Percentiles rank a stretch among this genome's conserved stretches.
Conservation (phyloP, 495 filamentous ascomycete species). For the Parathielavia appendiculata region DNA sequence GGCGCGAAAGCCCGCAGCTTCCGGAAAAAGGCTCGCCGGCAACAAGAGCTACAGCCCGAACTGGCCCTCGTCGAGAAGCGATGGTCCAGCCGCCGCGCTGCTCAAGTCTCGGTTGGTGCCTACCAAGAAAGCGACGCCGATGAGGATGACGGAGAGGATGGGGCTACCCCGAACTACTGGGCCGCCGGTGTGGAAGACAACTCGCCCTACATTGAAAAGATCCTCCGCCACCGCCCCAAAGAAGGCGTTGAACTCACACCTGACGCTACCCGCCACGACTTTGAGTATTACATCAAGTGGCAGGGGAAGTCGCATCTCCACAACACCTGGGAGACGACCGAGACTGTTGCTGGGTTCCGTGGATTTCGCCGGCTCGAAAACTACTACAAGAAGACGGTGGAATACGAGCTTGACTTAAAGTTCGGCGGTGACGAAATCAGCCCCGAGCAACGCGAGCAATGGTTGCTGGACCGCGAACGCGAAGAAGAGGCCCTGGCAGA, state of each 20-base stretch:
- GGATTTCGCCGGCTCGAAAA: conserved; percentile 88
- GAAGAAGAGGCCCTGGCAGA: conserved; percentile 78
- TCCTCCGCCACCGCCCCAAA: conserved; percentile 77
- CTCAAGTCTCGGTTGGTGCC: conserved; percentile 80
- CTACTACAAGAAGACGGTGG: conserved; percentile 78
- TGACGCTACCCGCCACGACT: conserved; percentile 68
- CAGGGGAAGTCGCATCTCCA: conserved; percentile 91
- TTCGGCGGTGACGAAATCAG: conserved; percentile 64
- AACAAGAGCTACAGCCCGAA: conserved; percentile 54
- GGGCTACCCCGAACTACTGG: conserved; percentile 58
- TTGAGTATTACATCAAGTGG: conserved; percentile 97
- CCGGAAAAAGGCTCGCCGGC: conserved; percentile 66
- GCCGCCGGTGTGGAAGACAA: conserved; percentile 59
- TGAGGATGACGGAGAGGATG: conserved; percentile 60
- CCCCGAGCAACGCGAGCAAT: conserved; percentile 85
- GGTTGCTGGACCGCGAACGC: conserved; percentile 81
- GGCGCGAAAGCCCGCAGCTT: conserved; percentile 59
- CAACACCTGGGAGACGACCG: conserved; percentile 84
- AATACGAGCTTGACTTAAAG: conserved; percentile 64
- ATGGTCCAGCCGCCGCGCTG: conserved; percentile 84
- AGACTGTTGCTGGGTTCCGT: conserved; percentile 53
- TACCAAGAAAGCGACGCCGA: conserved; percentile 76
- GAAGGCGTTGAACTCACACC: conserved; percentile 56
- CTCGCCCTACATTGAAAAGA: conserved; percentile 76
- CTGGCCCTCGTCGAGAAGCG: conserved; percentile 67